phyloP scores from a whole-genome alignment of 768 basidiomycete genomes.

The Boletus tylopilopsis region DNA sequence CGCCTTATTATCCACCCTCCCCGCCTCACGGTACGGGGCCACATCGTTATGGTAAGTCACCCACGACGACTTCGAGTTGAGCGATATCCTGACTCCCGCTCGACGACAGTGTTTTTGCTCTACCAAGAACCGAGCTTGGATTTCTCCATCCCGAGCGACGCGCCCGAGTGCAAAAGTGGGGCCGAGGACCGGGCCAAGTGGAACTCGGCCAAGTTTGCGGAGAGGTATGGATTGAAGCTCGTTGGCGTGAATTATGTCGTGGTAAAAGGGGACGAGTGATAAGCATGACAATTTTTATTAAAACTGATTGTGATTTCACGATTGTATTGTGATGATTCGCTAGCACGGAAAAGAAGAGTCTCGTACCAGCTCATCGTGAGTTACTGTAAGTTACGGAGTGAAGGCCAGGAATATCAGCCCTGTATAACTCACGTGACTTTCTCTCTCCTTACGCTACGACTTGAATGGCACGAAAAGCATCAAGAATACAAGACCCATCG shows the following conservation, averaged over 20 bases:
- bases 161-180: constrained; percentile 43
- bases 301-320: too few relatives aligned
- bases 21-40: constrained; percentile 51
- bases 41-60: constrained; percentile 56
- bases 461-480: constrained; percentile 23
- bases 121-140: constrained; percentile 52
- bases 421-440: not conserved
- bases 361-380: too few relatives aligned
- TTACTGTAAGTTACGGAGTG: too few relatives aligned
- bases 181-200: constrained; percentile 48
- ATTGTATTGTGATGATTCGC: too few relatives aligned
- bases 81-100: too few relatives aligned
- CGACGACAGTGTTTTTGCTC: constrained; percentile 59
- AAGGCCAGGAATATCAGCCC: too few relatives aligned
- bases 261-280: constrained; percentile 28
- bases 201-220: constrained; percentile 52
- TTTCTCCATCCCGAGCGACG: constrained; percentile 41
- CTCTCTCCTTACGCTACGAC: too few relatives aligned
- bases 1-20: constrained; percentile 55
- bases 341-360: too few relatives aligned
- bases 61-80: too few relatives aligned
- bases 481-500: constrained; percentile 10
- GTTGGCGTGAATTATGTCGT: constrained; percentile 60
- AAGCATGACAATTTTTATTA: too few relatives aligned
- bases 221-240: constrained; percentile 47